These are phyloP conservation scores for Plasmodium gallinaceum DNA, from an alignment of 169 alveolate genomes.

Conservation along the genomic window DNA sequence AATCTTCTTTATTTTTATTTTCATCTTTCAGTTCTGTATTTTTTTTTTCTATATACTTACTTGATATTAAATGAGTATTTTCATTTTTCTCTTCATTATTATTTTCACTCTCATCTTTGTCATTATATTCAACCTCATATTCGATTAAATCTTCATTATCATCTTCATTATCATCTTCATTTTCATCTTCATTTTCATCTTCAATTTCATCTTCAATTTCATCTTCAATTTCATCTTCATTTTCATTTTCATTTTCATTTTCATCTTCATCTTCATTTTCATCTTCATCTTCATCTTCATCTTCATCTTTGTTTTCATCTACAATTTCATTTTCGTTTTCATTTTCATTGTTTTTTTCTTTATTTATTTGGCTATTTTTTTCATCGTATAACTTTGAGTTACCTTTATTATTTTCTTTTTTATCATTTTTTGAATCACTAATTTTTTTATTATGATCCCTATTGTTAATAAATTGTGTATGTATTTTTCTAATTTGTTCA, in stretches of 20 bases:
- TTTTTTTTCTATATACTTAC: not conserved
- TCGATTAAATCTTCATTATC: not conserved
- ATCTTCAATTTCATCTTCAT: not conserved
- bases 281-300: not conserved
- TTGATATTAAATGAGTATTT: too few relatives aligned
- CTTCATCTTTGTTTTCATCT: not conserved
- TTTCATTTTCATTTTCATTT: not conserved
- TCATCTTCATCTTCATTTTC: not conserved
- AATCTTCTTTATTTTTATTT: not conserved
- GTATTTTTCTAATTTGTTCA: conserved; percentile 45
- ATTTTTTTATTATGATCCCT: conserved; percentile 23
- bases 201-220: not conserved
- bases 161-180: not conserved
- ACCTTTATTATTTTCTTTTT: not conserved
- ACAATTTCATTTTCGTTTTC: not conserved
- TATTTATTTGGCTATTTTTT: not conserved
- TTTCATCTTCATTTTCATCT: not conserved
- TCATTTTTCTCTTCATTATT: not conserved
- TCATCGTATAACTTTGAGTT: not conserved
- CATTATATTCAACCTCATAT: not conserved
- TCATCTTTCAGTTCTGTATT: not conserved
- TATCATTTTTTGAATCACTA: conserved; percentile 2
- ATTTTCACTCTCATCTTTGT: not conserved
- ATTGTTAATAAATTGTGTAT: conserved; percentile 13
- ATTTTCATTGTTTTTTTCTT: not conserved